Evolutionary conservation across 2,329 filamentous ascomycete genomes (phyloP).

Genomic region (Sporothrix curviconia): DNA sequence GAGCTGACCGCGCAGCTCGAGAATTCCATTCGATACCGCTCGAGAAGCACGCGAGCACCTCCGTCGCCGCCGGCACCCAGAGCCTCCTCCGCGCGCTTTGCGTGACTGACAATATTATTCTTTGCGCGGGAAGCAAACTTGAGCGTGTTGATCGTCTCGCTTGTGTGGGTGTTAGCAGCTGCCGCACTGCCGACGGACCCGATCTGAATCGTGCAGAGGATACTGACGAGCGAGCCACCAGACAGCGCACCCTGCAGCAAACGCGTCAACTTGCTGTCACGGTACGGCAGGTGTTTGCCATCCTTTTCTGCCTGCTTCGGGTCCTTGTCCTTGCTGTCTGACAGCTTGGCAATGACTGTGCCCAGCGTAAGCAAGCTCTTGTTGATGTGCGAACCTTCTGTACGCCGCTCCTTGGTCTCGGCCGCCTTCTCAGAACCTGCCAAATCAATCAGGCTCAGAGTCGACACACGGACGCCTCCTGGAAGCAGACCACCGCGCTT

Average conservation of each 20-base stretch:
- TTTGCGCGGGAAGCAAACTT: constrained; percentile 96
- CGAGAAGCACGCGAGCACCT: constrained; percentile 77
- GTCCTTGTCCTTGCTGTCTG: constrained; percentile 78
- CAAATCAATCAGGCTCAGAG: constrained; percentile 89
- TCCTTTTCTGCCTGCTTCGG: constrained; percentile 69
- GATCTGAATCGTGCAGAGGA: constrained; percentile 92
- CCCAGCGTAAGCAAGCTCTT: constrained; percentile 93
- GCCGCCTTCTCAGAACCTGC: constrained; percentile 95
- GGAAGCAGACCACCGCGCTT: constrained; percentile 67
- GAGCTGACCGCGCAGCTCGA: constrained; percentile 71
- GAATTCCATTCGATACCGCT: constrained; percentile 93
- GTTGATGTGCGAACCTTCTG: constrained; percentile 97
- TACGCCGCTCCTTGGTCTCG: constrained; percentile 86
- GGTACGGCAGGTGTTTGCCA: constrained; percentile 87
- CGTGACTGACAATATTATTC: constrained; percentile 96
- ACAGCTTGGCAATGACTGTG: constrained; percentile 90
- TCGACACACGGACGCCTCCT: constrained; percentile 91
- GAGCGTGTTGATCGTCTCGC: constrained; percentile 88
- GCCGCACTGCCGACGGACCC: constrained; percentile 69
- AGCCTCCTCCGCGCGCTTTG: constrained; percentile 89
- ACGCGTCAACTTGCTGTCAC: constrained; percentile 94
- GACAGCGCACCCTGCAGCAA: constrained; percentile 87
- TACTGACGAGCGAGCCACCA: constrained; percentile 90
- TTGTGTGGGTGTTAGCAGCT: constrained; percentile 65
- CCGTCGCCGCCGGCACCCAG: constrained; percentile 74